Percentiles rank a stretch among this genome's conserved stretches.
Conservation (phyloP, 2,329 filamentous ascomycete species). For the Penicillium sp. region DNA sequence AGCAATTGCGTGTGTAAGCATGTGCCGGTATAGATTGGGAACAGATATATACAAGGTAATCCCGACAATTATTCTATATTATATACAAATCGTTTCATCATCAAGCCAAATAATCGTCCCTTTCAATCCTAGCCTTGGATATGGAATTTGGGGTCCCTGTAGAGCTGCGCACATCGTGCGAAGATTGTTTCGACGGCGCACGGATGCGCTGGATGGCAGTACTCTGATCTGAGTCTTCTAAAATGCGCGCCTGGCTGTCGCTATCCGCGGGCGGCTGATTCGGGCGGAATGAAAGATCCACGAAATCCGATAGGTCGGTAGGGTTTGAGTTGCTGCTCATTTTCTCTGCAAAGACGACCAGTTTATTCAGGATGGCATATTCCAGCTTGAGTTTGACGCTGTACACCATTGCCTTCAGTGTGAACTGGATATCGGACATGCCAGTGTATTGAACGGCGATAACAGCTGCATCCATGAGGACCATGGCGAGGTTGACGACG, state of each 20-base stretch:
- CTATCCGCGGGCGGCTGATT: slow-evolving; percentile 11
- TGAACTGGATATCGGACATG: slow-evolving; percentile 45
- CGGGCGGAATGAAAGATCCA: slow-evolving; percentile 21
- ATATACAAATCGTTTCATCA: slow-evolving; percentile 7
- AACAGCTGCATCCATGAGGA: slow-evolving; percentile 45
- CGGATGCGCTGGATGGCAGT: neutral
- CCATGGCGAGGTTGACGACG: slow-evolving; percentile 48
- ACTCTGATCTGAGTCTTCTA: slow-evolving; percentile 3
- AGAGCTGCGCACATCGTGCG: slow-evolving; percentile 7
- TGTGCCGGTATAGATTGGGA: neutral
- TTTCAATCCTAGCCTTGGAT: neutral
- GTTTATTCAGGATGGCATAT: slow-evolving; percentile 45
- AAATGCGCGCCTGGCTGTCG: slow-evolving; percentile 14
- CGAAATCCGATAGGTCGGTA: slow-evolving; percentile 26
- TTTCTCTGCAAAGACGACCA: slow-evolving; percentile 31
- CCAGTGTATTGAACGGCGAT: slow-evolving; percentile 44
- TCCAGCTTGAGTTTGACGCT: slow-evolving; percentile 51
- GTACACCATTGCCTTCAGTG: slow-evolving; percentile 46
- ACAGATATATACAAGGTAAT: slow-evolving; percentile 3
- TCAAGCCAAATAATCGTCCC: slow-evolving; percentile 2
- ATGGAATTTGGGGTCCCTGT: neutral
- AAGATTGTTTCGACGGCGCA: slow-evolving; percentile 13
- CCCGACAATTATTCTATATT: slow-evolving; percentile 2
- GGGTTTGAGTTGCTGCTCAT: slow-evolving; percentile 14
- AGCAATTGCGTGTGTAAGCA: neutral